Evolutionary conservation across 768 basidiomycete genomes (phyloP), one percentile per base, ranked within the genome.

Genomic region (Cystofilobasidium ferigula): DNA sequence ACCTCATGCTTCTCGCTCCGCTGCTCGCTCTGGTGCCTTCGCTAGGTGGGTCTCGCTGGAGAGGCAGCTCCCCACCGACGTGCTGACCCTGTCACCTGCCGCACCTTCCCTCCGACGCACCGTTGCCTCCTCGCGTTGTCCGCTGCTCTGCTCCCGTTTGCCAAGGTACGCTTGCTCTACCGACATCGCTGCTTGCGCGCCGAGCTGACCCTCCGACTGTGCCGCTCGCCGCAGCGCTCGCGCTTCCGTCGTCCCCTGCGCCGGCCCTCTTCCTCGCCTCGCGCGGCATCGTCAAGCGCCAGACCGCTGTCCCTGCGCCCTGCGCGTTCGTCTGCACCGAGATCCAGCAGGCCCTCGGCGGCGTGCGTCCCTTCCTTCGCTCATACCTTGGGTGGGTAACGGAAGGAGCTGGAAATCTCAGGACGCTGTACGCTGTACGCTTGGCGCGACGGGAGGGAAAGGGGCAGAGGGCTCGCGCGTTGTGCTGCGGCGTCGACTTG

Each of bases 241-340:
- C 62, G 13, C 62, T 48, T 4, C 62, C 54, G 35, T 26, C 48
- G 20, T 30, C 32, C 48, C 63, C 38, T 3, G 42, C 57, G 38
- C 20, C 54, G 18, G 22, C 36, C 38, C 48, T 56, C 26, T 40
- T 43, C 54, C 35, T 58, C 12, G 34, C 57, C 4, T 36, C 35
- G 3, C 9, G 26, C 6, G 57, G 57, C 32, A 38, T 64, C 22
- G 30, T 64, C 42, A 57, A 42, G n/a, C 63, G 63, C 6, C 63
- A 64, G 18, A 45, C 63, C 2, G 16, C 26, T 2, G 32, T 64
- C 18, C 63, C 63, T 3, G 38, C 26, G 13, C 40, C 43, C 0
- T 64, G 63, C 42, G 30, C 63, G 22, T 64, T 57, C 28, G 54
- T 56, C 24, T 64, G 63, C 32, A 16, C 26, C 28, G 53, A 40